Percentiles rank a stretch among this genome's conserved stretches.
phyloP scores from a whole-genome alignment of 2,329 filamentous ascomycete species.

The Chaetomium sp. region DNA sequence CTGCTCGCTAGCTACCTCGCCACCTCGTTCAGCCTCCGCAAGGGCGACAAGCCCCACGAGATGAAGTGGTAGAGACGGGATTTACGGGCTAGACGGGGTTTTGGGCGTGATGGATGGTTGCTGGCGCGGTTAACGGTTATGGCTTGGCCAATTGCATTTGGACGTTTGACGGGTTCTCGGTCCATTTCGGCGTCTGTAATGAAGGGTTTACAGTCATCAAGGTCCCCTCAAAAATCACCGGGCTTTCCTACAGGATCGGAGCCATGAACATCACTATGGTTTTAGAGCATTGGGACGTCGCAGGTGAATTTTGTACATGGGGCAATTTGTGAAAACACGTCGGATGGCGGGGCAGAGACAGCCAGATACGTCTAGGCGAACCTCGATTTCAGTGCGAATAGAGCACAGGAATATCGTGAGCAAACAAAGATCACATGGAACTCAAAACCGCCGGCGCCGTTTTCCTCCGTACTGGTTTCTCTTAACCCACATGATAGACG shows the following conservation, averaged over 20 bases:
- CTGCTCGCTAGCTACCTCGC: constrained; percentile 89
- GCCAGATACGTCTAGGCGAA: constrained; percentile 5
- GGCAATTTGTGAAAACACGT: constrained; percentile 14
- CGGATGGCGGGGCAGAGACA: constrained; percentile 12
- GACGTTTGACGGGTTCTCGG: constrained; percentile 57
- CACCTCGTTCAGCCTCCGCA: constrained; percentile 96
- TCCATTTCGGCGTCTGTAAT: constrained; percentile 62
- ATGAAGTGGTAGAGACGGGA: constrained; percentile 78
- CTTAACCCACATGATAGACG: background rate
- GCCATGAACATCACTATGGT: constrained; percentile 21
- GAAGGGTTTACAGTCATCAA: constrained; percentile 56
- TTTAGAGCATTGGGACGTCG: constrained; percentile 17
- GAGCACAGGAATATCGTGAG: constrained; percentile 6
- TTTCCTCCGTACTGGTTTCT: background rate
- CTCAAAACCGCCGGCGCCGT: background rate
- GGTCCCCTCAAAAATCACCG: constrained; percentile 35
- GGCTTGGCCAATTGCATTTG: constrained; percentile 60
- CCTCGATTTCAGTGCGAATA: constrained; percentile 11
- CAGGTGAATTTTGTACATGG: constrained; percentile 17
- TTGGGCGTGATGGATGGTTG: constrained; percentile 23
- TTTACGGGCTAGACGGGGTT: background rate
- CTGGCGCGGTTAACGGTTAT: constrained; percentile 39
- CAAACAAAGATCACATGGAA: constrained; percentile 4
- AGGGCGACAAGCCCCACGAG: constrained; percentile 99
- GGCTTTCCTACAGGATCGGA: constrained; percentile 26